phyloP scores from a whole-genome alignment of 768 basidiomycete genomes.

The Termitomyces sp. region DNA sequence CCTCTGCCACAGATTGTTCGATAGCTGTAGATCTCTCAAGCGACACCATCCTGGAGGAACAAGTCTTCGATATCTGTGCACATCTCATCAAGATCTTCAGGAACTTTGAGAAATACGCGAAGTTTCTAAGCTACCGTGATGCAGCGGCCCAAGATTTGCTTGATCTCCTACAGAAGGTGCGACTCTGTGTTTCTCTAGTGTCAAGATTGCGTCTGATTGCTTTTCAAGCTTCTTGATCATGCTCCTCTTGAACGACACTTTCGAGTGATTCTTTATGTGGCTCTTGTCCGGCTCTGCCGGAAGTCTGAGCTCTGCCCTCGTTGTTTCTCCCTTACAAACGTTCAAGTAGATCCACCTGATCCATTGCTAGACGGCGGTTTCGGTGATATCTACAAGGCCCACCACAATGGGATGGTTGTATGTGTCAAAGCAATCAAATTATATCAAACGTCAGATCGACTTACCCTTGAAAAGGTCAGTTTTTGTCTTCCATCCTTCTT shows the following conservation, averaged over 20 bases:
- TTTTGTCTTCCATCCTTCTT: not conserved
- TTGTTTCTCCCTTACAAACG: slow-evolving; percentile 17
- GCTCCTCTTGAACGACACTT: slow-evolving; percentile 7
- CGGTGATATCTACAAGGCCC: slow-evolving; percentile 23
- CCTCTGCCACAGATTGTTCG: no score
- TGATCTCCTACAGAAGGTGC: slow-evolving; percentile 1
- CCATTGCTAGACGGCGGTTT: slow-evolving; percentile 18
- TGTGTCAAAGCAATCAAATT: slow-evolving; percentile 23
- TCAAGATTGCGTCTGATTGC: not conserved
- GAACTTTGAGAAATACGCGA: not conserved
- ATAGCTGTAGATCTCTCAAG: no score
- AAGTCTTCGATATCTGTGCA: not conserved
- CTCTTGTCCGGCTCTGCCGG: slow-evolving; percentile 19
- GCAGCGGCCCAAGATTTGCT: not conserved
- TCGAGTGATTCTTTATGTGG: slow-evolving; percentile 11
- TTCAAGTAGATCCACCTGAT: not conserved
- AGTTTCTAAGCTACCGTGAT: not conserved
- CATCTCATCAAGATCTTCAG: not conserved
- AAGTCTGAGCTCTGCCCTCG: slow-evolving; percentile 23
- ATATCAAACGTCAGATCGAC: slow-evolving; percentile 16
- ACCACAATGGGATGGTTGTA: slow-evolving; percentile 14
- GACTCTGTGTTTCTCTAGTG: not conserved
- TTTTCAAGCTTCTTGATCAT: slow-evolving; percentile 14
- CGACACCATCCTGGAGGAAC: no score
- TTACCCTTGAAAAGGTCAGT: slow-evolving; percentile 18